phyloP scores from a whole-genome alignment of 1,284 basidiomycete species.

The Rhodotorula sp. region DNA sequence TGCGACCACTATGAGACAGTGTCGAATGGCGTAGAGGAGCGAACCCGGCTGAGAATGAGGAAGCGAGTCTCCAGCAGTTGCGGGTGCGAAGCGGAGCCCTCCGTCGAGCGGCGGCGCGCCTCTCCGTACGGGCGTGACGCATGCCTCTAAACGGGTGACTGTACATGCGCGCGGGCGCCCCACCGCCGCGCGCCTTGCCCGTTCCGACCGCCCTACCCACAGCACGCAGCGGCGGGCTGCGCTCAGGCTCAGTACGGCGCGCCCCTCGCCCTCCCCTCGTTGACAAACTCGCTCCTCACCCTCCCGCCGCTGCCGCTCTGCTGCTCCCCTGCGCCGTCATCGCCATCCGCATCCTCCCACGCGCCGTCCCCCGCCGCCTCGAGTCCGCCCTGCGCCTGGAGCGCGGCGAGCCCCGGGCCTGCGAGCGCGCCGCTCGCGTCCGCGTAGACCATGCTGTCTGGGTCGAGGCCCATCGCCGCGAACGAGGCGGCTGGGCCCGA shows the following conservation, averaged over 20 bases:
- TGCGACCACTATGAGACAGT: too few relatives aligned
- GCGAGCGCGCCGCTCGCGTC: conserved; percentile 32
- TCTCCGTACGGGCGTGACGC: too few relatives aligned
- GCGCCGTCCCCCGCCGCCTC: conserved; percentile 2
- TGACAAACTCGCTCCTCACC: conserved; percentile 30
- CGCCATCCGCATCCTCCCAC: conserved; percentile 2
- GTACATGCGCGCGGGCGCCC: too few relatives aligned
- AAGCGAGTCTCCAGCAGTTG: too few relatives aligned
- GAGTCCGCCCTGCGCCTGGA: not conserved
- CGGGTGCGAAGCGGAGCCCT: too few relatives aligned
- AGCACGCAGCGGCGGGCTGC: too few relatives aligned
- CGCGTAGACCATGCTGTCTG: conserved; percentile 36
- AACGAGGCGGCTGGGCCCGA: conserved; percentile 15
- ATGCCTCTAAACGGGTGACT: too few relatives aligned
- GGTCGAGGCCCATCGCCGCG: conserved; percentile 41
- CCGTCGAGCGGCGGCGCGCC: too few relatives aligned
- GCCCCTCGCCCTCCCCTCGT: conserved; percentile 26
- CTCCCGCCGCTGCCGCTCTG: conserved; percentile 13
- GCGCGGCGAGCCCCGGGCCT: conserved; percentile 17
- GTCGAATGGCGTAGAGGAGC: too few relatives aligned
- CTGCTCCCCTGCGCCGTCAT: not conserved
- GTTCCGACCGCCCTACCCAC: too few relatives aligned
- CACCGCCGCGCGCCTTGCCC: too few relatives aligned
- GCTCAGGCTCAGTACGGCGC: conserved; percentile 24
- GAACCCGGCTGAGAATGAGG: too few relatives aligned